Evolutionary conservation across 495 filamentous ascomycete genomes (phyloP).

Genomic region (Neurospora hispaniola): DNA sequence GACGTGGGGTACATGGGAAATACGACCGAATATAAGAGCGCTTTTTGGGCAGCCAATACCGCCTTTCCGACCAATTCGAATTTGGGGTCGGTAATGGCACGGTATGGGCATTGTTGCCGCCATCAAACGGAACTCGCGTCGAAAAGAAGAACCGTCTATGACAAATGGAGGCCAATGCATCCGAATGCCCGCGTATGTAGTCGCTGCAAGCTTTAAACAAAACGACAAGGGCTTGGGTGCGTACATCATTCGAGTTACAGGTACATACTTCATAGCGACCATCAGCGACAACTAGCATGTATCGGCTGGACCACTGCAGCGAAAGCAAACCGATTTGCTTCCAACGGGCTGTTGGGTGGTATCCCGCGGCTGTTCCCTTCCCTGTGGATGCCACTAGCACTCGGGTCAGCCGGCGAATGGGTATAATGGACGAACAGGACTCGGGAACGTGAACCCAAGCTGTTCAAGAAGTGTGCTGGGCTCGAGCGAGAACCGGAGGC

Average conservation of each 20-base stretch:
- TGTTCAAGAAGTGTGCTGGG: not conserved
- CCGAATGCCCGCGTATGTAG: not conserved
- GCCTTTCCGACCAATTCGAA: not conserved
- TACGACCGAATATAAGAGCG: slow-evolving; percentile 9
- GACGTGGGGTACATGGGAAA: slow-evolving; percentile 12
- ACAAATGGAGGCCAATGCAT: not conserved
- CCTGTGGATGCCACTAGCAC: not conserved
- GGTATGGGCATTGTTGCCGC: not conserved
- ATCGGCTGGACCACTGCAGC: not conserved
- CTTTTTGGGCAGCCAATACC: not conserved
- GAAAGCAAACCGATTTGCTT: not conserved
- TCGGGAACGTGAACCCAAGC: not conserved
- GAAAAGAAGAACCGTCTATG: not conserved
- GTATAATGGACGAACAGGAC: not conserved
- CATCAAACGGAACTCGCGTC: not conserved
- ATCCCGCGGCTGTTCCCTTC: not conserved
- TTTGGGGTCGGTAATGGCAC: slow-evolving; percentile 1
- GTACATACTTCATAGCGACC: not conserved
- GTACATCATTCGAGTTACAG: not conserved
- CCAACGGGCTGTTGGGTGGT: not conserved
- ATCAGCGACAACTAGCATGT: not conserved
- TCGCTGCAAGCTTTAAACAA: not conserved
- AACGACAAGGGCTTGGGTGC: not conserved
- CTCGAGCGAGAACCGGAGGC: slow-evolving; percentile 5
- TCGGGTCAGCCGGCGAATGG: not conserved